Evolutionary conservation across 352 stramenopile species (phyloP).

Genomic region (Phytopythium chamaehyphon): DNA sequence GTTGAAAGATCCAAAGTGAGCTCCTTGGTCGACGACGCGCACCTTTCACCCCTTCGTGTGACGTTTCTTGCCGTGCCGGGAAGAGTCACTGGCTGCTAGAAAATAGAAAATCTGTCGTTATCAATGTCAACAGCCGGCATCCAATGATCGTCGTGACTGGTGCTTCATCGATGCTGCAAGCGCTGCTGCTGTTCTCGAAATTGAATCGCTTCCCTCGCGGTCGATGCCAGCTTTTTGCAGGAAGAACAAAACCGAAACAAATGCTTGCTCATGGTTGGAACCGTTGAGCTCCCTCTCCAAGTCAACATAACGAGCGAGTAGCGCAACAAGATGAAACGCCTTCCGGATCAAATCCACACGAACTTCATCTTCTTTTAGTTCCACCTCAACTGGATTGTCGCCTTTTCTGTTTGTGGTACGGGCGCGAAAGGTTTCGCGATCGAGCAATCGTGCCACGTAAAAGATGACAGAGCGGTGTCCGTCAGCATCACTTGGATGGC

Average conservation of each 20-base stretch:
- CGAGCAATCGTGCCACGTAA: slow-evolving; percentile 53
- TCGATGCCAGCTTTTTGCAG: slow-evolving; percentile 33
- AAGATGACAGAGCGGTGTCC: slow-evolving; percentile 56
- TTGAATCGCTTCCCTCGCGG: slow-evolving; percentile 32
- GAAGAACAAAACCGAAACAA: slow-evolving; percentile 51
- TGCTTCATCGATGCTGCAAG: slow-evolving; percentile 30
- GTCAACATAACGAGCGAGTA: slow-evolving; percentile 72
- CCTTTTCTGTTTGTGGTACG: slow-evolving; percentile 27
- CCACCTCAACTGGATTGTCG: slow-evolving; percentile 8
- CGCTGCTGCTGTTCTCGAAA: slow-evolving; percentile 42
- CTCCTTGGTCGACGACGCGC: neutral
- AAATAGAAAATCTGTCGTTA: neutral
- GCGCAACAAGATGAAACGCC: slow-evolving; percentile 48
- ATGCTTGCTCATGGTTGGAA: slow-evolving; percentile 47
- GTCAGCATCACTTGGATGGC: slow-evolving; percentile 37
- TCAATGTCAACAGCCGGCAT: too few relatives aligned
- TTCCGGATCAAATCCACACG: slow-evolving; percentile 43
- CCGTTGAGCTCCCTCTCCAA: slow-evolving; percentile 42
- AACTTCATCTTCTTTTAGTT: slow-evolving; percentile 22
- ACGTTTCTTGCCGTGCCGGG: neutral
- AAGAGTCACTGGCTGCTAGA: neutral
- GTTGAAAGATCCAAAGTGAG: neutral
- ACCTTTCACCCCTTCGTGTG: neutral
- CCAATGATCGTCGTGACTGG: neutral
- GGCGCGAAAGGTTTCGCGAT: slow-evolving; percentile 55